Percentiles rank a stretch among this genome's conserved stretches.
Evolutionary conservation across 73 alveolate genomes (phyloP).

Genomic region (Paramecium caudatum): DNA sequence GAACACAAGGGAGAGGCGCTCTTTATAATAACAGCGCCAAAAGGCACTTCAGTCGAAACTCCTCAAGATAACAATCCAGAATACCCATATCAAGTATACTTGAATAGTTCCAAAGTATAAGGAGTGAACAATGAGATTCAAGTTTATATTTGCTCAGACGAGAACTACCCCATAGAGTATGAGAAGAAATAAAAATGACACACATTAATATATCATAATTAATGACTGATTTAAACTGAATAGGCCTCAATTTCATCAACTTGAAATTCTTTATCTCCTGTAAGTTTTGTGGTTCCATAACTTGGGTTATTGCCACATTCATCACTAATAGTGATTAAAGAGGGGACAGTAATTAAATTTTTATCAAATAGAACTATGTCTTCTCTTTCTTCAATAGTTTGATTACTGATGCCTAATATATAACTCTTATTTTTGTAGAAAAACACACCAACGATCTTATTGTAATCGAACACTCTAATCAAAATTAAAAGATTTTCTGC

Average conservation of each 20-base stretch:
- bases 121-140: constrained; percentile 65
- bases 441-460: constrained; percentile 37
- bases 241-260: constrained; percentile 56
- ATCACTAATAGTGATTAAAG: background rate
- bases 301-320: background rate
- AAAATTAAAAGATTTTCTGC: constrained; percentile 20
- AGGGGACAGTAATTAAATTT: background rate
- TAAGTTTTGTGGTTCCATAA: background rate
- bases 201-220: background rate
- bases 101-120: constrained; percentile 64
- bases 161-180: constrained; percentile 62
- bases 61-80: constrained; percentile 72
- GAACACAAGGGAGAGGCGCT: constrained; percentile 77
- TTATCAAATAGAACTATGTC: background rate
- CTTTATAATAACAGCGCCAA: constrained; percentile 80
- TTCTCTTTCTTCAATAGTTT: background rate
- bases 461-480: constrained; percentile 55
- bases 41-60: constrained; percentile 80
- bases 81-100: constrained; percentile 68
- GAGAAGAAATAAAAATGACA: constrained; percentile 61
- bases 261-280: constrained; percentile 48
- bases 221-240: constrained; percentile 39
- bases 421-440: background rate
- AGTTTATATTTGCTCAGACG: constrained; percentile 77
- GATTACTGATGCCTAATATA: background rate